Percentiles rank a stretch among this genome's conserved stretches.
These are phyloP conservation scores for Beauveria bassiana DNA, from an alignment of 2,329 filamentous ascomycete species.

Conservation along the genomic window DNA sequence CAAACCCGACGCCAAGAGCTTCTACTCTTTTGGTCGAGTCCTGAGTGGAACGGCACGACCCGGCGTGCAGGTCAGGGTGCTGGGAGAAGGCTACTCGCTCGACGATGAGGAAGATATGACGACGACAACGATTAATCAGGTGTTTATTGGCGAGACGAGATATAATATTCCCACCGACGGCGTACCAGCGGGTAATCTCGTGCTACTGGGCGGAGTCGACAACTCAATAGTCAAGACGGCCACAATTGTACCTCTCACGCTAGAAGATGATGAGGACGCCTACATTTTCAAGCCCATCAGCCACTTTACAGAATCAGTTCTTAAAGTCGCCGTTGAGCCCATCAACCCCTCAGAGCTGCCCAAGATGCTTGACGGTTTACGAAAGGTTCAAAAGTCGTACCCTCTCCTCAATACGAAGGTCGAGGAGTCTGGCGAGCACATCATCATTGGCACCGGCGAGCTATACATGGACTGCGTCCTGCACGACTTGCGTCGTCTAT, in stretches of 20 bases:
- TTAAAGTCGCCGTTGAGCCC: slow-evolving; percentile 96
- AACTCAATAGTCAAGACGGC: slow-evolving; percentile 98
- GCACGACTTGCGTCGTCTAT: slow-evolving; percentile 86
- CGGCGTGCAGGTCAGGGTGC: slow-evolving; percentile 75
- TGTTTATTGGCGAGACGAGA: slow-evolving; percentile 84
- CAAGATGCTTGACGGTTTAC: slow-evolving; percentile 95
- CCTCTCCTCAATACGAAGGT: slow-evolving; percentile 94
- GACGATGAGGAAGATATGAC: slow-evolving; percentile 99
- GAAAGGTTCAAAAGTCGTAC: slow-evolving; percentile 97
- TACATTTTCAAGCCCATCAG: slow-evolving; percentile 91
- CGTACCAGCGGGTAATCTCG: slow-evolving; percentile 88
- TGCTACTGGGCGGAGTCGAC: slow-evolving; percentile 85
- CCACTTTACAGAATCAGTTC: slow-evolving; percentile 94
- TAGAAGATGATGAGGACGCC: slow-evolving; percentile 82
- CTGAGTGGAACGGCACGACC: slow-evolving; percentile 85
- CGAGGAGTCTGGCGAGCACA: slow-evolving; percentile 94
- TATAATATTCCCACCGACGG: slow-evolving; percentile 91
- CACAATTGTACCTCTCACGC: slow-evolving; percentile 71
- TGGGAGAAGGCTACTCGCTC: slow-evolving; percentile 91
- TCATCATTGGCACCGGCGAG: slow-evolving; percentile 90
- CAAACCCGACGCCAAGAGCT: slow-evolving; percentile 80
- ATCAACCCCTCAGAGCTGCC: slow-evolving; percentile 97
- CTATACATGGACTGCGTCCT: slow-evolving; percentile 99
- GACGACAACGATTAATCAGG: slow-evolving; percentile 71
- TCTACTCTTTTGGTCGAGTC: slow-evolving; percentile 84